phyloP scores from a whole-genome alignment of 1,139 yeast genomes.

The Nakaseomyces nivariensis region DNA sequence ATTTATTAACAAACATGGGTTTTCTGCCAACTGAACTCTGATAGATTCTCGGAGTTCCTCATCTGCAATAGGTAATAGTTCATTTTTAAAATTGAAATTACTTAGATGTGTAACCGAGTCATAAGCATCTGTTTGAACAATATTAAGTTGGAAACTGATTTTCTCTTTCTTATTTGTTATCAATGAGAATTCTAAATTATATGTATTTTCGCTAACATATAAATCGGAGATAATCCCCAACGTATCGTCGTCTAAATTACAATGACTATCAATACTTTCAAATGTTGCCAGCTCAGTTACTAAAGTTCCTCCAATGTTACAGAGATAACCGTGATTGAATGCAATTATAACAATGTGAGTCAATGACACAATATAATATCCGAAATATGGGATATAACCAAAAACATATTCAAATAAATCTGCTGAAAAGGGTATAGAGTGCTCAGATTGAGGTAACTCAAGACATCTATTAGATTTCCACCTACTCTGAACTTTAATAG shows the following conservation, averaged over 20 bases:
- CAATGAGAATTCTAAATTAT: background rate
- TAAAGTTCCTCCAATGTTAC: conserved; percentile 1
- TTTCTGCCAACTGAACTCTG: background rate
- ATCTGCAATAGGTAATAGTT: background rate
- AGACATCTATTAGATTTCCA: conserved; percentile 1
- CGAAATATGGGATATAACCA: background rate
- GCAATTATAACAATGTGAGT: background rate
- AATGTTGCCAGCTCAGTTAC: background rate
- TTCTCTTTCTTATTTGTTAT: background rate
- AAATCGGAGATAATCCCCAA: background rate
- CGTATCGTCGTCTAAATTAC: background rate
- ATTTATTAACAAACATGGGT: background rate
- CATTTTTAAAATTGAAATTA: background rate
- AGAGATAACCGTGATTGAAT: background rate
- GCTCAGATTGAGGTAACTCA: background rate
- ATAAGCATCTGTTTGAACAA: background rate
- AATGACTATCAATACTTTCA: background rate
- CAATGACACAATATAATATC: background rate
- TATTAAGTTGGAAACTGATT: background rate
- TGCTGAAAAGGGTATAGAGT: background rate
- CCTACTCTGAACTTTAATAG: background rate
- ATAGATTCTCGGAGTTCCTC: too few relatives aligned
- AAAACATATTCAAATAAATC: background rate
- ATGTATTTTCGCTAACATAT: background rate
- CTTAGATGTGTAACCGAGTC: background rate